Conservation (phyloP, 768 basidiomycete species). For the Auricularia cornea region DNA sequence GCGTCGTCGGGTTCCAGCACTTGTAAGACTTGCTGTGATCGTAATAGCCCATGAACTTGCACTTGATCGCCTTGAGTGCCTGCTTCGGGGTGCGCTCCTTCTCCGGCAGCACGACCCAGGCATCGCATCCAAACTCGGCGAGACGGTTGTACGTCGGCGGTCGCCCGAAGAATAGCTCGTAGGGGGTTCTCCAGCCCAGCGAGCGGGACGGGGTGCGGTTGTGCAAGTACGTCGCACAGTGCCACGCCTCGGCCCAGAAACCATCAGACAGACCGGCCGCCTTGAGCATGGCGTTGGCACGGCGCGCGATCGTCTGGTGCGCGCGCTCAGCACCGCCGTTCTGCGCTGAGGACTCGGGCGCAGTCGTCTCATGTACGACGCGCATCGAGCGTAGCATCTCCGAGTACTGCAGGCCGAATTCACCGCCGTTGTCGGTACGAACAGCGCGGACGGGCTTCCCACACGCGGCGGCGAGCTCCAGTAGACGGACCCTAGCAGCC, state of each 20-base stretch:
- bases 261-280: conserved; percentile 4
- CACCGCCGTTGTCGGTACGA: conserved; percentile 8
- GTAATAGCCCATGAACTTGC: background rate
- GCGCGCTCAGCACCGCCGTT: conserved; percentile 17
- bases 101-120: background rate
- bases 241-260: conserved; percentile 13
- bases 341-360: conserved; percentile 15
- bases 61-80: background rate
- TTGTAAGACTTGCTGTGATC: background rate
- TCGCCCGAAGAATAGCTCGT: background rate
- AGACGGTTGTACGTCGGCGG: background rate
- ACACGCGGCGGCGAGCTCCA: background rate
- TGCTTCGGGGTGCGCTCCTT: background rate
- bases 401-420: background rate
- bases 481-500: background rate
- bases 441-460: background rate
- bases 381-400: background rate
- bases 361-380: background rate
- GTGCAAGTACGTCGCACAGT: conserved; percentile 1
- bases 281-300: conserved; percentile 9
- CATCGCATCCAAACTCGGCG: background rate
- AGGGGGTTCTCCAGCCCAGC: background rate
- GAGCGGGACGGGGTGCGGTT: background rate
- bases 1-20: background rate
- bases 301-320: conserved; percentile 13